Evolutionary conservation across 805 yeast species (phyloP).

Genomic region (Lipomyces starkeyi): DNA sequence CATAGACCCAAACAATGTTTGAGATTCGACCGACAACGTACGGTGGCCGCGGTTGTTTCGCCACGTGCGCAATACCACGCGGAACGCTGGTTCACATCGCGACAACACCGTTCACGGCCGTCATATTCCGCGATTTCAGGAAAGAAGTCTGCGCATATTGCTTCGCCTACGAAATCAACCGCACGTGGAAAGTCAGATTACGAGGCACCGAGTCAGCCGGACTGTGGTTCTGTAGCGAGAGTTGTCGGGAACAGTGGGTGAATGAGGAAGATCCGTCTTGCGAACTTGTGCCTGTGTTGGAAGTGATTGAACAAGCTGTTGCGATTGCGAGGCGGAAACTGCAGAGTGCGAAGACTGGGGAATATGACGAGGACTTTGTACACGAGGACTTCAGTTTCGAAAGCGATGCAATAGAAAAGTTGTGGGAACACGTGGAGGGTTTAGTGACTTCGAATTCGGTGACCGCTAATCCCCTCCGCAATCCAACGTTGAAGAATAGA

Average conservation of each 20-base stretch:
- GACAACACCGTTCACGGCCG: conserved; percentile 53
- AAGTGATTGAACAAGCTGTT: conserved; percentile 49
- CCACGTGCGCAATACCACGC: conserved; percentile 49
- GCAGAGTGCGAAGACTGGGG: conserved; percentile 16
- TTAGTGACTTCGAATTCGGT: conserved; percentile 7
- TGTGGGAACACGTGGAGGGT: conserved; percentile 23
- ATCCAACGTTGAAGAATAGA: conserved; percentile 31
- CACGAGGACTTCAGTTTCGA: conserved; percentile 22
- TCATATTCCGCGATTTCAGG: conserved; percentile 59
- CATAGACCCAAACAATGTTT: conserved; percentile 8
- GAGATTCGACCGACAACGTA: conserved; percentile 48
- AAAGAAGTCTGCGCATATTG: conserved; percentile 69
- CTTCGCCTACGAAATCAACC: conserved; percentile 56
- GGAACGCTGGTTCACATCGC: conserved; percentile 53
- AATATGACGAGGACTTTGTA: conserved; percentile 28
- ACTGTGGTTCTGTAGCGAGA: conserved; percentile 60
- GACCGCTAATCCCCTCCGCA: conserved; percentile 16
- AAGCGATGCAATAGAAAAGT: conserved; percentile 10
- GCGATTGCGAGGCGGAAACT: conserved; percentile 21
- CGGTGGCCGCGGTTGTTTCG: conserved; percentile 71
- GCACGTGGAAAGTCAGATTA: conserved; percentile 53
- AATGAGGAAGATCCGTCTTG: conserved; percentile 47
- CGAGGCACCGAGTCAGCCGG: conserved; percentile 48
- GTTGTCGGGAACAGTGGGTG: conserved; percentile 52
- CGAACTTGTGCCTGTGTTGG: conserved; percentile 48